These are phyloP conservation scores for Penstemon eatonii DNA, from an alignment of 257 asterid species.

Conservation along the genomic window DNA sequence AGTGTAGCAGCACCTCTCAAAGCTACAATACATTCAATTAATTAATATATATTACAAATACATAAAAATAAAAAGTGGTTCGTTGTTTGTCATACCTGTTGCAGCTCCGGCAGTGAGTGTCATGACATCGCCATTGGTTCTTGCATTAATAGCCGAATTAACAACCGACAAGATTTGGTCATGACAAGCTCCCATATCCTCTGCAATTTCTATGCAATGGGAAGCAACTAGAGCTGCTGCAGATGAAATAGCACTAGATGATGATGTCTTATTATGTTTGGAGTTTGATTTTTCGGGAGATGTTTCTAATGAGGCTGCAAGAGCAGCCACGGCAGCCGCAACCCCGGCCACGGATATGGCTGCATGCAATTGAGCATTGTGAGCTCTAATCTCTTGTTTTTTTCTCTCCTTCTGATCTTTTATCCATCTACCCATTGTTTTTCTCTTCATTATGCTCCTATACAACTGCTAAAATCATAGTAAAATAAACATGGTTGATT, in stretches of 20 bases:
- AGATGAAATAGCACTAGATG: conserved; percentile 63
- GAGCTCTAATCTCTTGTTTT: conserved; percentile 78
- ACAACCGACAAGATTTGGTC: conserved; percentile 66
- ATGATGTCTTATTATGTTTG: conserved; percentile 47
- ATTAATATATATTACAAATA: background rate
- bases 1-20: conserved; percentile 80
- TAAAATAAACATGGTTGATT: background rate
- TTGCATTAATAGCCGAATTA: conserved; percentile 67
- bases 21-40: conserved; percentile 42
- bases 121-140: conserved; percentile 83
- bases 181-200: conserved; percentile 80
- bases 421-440: conserved; percentile 68
- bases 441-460: conserved; percentile 56
- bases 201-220: conserved; percentile 90
- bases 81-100: conserved; percentile 48
- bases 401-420: conserved; percentile 82
- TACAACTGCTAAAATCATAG: conserved; percentile 39
- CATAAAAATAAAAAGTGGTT: background rate
- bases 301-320: conserved; percentile 54
- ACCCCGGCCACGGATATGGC: conserved; percentile 83
- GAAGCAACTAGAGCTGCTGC: conserved; percentile 95
- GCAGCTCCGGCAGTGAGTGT: conserved; percentile 90
- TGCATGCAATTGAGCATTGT: conserved; percentile 81
- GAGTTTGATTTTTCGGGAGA: conserved; percentile 41
- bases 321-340: conserved; percentile 88